A percentile compares a stretch with the other conserved stretches of the same genome.
phyloP scores from a whole-genome alignment of 345 rosid species.

The Acer negundo region DNA sequence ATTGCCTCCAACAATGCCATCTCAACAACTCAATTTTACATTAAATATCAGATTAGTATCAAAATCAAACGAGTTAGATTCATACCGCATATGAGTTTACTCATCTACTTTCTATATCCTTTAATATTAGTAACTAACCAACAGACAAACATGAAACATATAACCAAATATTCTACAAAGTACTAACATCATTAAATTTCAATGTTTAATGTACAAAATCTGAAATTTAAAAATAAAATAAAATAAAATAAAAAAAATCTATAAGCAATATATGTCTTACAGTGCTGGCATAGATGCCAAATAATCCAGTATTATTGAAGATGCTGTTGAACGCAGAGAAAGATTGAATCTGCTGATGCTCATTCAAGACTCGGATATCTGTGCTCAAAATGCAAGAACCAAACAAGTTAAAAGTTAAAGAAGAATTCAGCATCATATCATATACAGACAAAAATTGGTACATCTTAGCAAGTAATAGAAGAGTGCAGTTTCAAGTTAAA shows the following conservation, averaged over 20 bases:
- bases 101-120: background rate
- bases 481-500: background rate
- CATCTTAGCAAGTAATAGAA: conserved; percentile 5
- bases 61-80: background rate
- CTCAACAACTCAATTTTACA: background rate
- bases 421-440: background rate
- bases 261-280: conserved; percentile 36
- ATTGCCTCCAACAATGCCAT: background rate
- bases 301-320: conserved; percentile 64
- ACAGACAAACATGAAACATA: background rate
- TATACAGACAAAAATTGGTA: background rate
- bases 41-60: background rate
- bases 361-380: conserved; percentile 64
- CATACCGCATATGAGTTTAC: background rate
- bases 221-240: background rate
- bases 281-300: conserved; percentile 76
- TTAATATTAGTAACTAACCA: background rate
- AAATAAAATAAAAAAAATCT: background rate
- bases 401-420: conserved; percentile 1
- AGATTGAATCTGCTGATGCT: conserved; percentile 58
- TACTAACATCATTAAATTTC: background rate
- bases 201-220: background rate
- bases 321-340: conserved; percentile 80
- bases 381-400: conserved; percentile 26
- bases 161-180: background rate